Conservation (phyloP, 2,329 filamentous ascomycete species). For the Hypoxylon sp. region DNA sequence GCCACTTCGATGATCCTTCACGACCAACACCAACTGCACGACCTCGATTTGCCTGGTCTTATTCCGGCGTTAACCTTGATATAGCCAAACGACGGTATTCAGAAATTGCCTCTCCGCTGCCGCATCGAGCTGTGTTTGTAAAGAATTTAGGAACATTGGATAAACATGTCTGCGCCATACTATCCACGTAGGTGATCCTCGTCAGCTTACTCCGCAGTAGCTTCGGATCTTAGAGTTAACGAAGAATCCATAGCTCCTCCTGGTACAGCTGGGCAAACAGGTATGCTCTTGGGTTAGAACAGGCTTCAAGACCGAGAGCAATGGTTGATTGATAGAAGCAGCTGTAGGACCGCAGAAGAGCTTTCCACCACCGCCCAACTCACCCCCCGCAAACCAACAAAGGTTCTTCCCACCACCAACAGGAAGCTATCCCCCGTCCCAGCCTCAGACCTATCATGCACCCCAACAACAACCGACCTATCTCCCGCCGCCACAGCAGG, state of each 20-base stretch:
- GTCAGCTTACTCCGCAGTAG: constrained; percentile 12
- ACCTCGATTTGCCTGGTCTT: constrained; percentile 17
- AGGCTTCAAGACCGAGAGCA: constrained; percentile 40
- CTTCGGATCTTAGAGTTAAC: constrained; percentile 38
- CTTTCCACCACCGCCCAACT: constrained; percentile 64
- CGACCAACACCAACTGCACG: constrained; percentile 15
- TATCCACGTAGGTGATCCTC: constrained; percentile 62
- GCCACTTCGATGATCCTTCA: constrained; percentile 30
- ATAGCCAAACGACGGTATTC: constrained; percentile 2
- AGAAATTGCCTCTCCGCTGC: neutral
- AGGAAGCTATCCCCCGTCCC: constrained; percentile 55
- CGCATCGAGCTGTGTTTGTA: neutral
- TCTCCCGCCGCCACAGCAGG: constrained; percentile 50
- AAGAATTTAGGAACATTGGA: constrained; percentile 2
- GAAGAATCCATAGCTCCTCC: constrained; percentile 58
- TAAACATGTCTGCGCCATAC: constrained; percentile 61
- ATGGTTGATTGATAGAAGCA: constrained; percentile 44
- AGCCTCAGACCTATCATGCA: constrained; percentile 49
- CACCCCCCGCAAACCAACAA: constrained; percentile 62
- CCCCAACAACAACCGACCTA: constrained; percentile 47
- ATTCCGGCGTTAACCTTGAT: constrained; percentile 8
- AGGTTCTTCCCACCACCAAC: constrained; percentile 63
- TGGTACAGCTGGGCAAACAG: constrained; percentile 55
- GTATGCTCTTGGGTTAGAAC: constrained; percentile 41
- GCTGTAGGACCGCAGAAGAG: constrained; percentile 55